Evolutionary conservation across 2,329 filamentous ascomycete species (phyloP).

Genomic region (Exophiala xenobiotica): DNA sequence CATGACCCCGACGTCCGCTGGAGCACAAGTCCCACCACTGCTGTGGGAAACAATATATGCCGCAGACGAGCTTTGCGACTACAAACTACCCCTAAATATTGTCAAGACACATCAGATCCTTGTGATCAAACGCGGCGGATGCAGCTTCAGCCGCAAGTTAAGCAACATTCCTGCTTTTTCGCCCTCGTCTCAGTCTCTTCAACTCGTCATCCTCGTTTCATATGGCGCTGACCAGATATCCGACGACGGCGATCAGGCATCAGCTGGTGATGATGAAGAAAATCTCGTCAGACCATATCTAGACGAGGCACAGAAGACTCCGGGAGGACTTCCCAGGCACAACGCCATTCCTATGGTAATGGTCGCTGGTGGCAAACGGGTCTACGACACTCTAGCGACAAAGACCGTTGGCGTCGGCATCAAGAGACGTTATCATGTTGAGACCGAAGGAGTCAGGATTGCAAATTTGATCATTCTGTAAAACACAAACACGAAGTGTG

Average conservation of each 20-base stretch:
- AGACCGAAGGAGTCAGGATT: slow-evolving; percentile 76
- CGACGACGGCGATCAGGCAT: slow-evolving; percentile 39
- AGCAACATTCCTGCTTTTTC: slow-evolving; percentile 78
- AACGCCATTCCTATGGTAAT: slow-evolving; percentile 81
- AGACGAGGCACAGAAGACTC: slow-evolving; percentile 70
- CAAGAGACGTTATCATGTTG: slow-evolving; percentile 73
- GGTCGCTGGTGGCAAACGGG: slow-evolving; percentile 68
- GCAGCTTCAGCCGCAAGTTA: slow-evolving; percentile 80
- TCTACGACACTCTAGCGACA: slow-evolving; percentile 61
- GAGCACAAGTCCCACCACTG: slow-evolving; percentile 46
- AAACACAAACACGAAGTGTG: too few species aligned
- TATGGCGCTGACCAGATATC: slow-evolving; percentile 48
- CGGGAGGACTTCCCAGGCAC: slow-evolving; percentile 65
- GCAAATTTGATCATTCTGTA: slow-evolving; percentile 71
- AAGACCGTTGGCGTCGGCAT: slow-evolving; percentile 68
- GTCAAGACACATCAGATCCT: slow-evolving; percentile 69
- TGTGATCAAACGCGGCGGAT: slow-evolving; percentile 77
- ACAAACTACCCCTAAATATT: slow-evolving; percentile 53
- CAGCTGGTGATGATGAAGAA: slow-evolving; percentile 36
- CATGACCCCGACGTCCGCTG: slow-evolving; percentile 37
- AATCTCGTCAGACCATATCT: slow-evolving; percentile 66
- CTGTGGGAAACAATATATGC: slow-evolving; percentile 71
- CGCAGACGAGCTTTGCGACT: slow-evolving; percentile 65
- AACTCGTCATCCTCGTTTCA: slow-evolving; percentile 77
- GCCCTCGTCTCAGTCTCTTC: slow-evolving; percentile 61